Base-by-base conservation (phyloP, 345 rosid species). In the Kandelia obovata region DNA sequence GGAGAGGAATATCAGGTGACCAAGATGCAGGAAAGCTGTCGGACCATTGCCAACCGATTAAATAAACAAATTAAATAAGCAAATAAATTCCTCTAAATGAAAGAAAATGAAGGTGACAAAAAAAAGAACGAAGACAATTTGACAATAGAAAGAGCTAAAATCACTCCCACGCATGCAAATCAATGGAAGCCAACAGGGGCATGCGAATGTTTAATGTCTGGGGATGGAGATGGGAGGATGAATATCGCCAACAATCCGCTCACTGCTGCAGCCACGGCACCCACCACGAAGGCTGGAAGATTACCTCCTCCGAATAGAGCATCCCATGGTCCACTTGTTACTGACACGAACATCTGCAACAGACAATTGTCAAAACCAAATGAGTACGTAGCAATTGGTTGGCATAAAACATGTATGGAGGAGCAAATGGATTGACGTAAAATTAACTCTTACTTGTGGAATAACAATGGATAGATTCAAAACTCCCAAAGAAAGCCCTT, bases 401-500 rank as follows among this genome's bases (percentile, higher is more conserved):
- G 49, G 4, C 17, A 13, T 13, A 15, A 15, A 43, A 43, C 11
- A 49, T 49, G 5, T n/a, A 19, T n/a, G 25, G 7, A 7, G 25
- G 7, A 7, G 58, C 3, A 10, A 56, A 10, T 8, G 25, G 17
- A 15, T 11, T 25, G 23, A 56, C 31, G 7, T 9, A 26, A 9
- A 25, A 56, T 9, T 25, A 25, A 9, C 47, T 0, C 5, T 75
- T 75, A 89, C 96, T 88, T 94, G 97, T 17, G 98, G 98, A 49
- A 89, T 49, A 26, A 89, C 95, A 7, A 94, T 88, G 4, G 92
- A 87, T 32, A 89, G 75, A 82, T 94, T 94, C 25, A 94, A 78
- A 68, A 94, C 88, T 32, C 96, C 97, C 70, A 91, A 61, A 0
- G 98, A 89, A 73, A 94, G 96, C 26, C 97, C 97, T 93, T 69